phyloP scores from a whole-genome alignment of 176 grass and related monocot genomes.

The Oropetium thomaeum region DNA sequence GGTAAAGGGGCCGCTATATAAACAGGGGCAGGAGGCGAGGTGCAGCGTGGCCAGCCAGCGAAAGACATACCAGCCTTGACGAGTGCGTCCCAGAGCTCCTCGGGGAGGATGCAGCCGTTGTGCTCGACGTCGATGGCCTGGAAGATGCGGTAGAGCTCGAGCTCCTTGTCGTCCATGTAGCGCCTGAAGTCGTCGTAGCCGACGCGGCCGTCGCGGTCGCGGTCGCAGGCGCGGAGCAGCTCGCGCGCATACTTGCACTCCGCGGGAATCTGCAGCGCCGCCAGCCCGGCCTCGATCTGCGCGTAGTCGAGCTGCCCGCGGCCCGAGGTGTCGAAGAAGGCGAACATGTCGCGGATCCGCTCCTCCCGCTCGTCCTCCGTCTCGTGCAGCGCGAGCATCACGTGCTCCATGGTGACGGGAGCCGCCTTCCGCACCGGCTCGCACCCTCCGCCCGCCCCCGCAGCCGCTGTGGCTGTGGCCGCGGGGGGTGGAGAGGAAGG shows the following conservation, averaged over 20 bases:
- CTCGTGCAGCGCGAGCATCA: slow-evolving; percentile 73
- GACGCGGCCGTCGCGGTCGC: slow-evolving; percentile 79
- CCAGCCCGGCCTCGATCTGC: slow-evolving; percentile 87
- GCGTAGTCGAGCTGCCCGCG: slow-evolving; percentile 81
- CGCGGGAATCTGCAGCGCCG: slow-evolving; percentile 67
- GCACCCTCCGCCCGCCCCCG: slow-evolving; percentile 10
- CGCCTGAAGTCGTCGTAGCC: slow-evolving; percentile 83
- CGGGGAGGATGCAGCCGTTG: slow-evolving; percentile 90
- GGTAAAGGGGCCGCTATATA: too few relatives aligned
- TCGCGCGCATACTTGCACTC: slow-evolving; percentile 93
- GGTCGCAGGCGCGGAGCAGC: slow-evolving; percentile 85
- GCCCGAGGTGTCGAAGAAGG: slow-evolving; percentile 71
- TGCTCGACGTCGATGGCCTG: slow-evolving; percentile 99
- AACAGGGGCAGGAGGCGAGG: background rate
- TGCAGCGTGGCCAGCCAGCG: background rate
- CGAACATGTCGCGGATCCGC: slow-evolving; percentile 87
- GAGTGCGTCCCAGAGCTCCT: slow-evolving; percentile 96
- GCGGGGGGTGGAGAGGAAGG: slow-evolving; percentile 4
- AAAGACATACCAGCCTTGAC: slow-evolving; percentile 79
- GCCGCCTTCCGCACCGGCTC: slow-evolving; percentile 66
- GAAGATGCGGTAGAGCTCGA: slow-evolving; percentile 97
- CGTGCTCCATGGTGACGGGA: slow-evolving; percentile 87
- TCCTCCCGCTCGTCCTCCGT: slow-evolving; percentile 84
- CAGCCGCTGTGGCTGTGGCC: background rate
- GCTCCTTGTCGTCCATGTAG: slow-evolving; percentile 98